Conservation (phyloP, 139 green algal species). For the Mesotaenium endlicherianum region DNA sequence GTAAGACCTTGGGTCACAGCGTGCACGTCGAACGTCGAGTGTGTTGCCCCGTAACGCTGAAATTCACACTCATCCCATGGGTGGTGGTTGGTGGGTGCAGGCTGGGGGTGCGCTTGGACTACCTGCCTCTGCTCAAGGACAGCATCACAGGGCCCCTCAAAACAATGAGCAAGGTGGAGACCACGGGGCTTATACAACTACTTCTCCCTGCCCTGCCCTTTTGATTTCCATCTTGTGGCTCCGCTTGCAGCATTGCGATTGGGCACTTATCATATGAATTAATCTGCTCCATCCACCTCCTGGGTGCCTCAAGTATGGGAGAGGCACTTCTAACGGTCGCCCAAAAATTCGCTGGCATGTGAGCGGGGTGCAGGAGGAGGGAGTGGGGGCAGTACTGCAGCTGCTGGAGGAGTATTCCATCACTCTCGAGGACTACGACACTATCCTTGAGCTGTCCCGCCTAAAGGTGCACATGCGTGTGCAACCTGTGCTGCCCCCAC, state of each 20-base stretch:
- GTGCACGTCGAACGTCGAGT: not conserved
- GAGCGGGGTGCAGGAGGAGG: conserved; percentile 63
- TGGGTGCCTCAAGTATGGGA: not conserved
- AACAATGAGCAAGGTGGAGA: too few species aligned
- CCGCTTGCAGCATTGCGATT: not conserved
- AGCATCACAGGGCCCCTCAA: conserved; percentile 62
- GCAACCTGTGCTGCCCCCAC: too few species aligned
- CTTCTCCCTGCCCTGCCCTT: not conserved
- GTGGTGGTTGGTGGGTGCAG: conserved; percentile 15
- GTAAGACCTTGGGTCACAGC: too few species aligned
- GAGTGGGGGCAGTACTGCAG: conserved; percentile 60
- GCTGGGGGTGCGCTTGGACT: conserved; percentile 66
- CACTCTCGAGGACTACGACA: conserved; percentile 55
- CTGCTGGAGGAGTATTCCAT: conserved; percentile 61
- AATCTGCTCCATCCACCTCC: not conserved
- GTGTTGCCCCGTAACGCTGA: not conserved
- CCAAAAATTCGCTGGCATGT: not conserved
- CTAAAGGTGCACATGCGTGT: conserved; percentile 51
- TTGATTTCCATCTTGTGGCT: not conserved
- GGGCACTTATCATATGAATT: not conserved
- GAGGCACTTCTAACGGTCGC: not conserved
- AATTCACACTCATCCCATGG: not conserved
- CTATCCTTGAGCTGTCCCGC: conserved; percentile 43
- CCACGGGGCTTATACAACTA: too few species aligned
- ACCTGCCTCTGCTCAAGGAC: conserved; percentile 70